Base-by-base conservation (phyloP, 257 asterid species). In the Asclepias syriaca region DNA sequence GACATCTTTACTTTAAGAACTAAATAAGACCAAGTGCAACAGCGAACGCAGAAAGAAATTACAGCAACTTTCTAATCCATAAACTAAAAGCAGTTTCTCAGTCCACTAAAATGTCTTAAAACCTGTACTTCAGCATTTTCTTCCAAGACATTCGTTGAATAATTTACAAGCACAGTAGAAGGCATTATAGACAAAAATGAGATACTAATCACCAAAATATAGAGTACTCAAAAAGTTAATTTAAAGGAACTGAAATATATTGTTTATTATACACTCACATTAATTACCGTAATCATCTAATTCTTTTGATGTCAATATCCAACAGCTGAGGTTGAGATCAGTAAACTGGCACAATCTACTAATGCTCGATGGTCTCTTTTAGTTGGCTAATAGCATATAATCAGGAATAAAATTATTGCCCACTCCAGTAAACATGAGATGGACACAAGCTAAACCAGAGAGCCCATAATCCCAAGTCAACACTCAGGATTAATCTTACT, bases 391-490 rank as follows among this genome's bases (percentile, higher is more conserved):
- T 18, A 54, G 58, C 22, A 18, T 54, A 54, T 5, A 54, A 18
- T 5, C 11, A 54, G 59, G 27, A n/a, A 9, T 7, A 2, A 54
- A 54, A 18, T 18, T 22, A 54, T 6, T 54, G 12, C 22, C 8
- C 32, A 29, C 37, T 71, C 68, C 68, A n/a, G 7, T 59, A 59
- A 46, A 6, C 53, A 22, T 6, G 10, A 56, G 45, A 22, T 19
- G 11, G 43, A 6, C 55, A 5, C 46, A 55, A 40, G 59, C 39
- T 29, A 54, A 34, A 3, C 7, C 32, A 71, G 58, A 37, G 53
- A 19, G 37, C 68, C 16, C 45, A 63, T 57, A 29, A 57, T 57
- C 34, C 56, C 64, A 70, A 43, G 66, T 32, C 46, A 34, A 63
- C 59, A 54, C 43, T 46, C 40, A 15, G 29, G 56, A 56, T 49